Evolutionary conservation across 192 early-diverging fungal genomes (phyloP).

Genomic region (Umbelopsis sp.): DNA sequence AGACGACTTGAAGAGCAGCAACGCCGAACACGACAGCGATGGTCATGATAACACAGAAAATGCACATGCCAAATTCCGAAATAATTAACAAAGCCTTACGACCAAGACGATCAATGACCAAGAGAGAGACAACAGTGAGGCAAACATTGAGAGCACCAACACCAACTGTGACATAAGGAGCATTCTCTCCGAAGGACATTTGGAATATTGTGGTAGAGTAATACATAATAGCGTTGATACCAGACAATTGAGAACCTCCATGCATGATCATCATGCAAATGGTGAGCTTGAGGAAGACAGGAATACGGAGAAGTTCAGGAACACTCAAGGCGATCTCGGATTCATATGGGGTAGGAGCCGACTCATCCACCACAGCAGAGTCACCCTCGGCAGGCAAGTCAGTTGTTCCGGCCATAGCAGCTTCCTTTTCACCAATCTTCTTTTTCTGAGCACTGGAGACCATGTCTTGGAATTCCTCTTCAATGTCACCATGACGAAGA

Average conservation of each 20-base stretch:
- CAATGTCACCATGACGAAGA: constrained; percentile 61
- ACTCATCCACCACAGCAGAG: constrained; percentile 16
- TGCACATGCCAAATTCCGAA: constrained; percentile 64
- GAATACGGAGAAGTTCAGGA: constrained; percentile 39
- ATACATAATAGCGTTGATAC: constrained; percentile 71
- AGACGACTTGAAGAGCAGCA: constrained; percentile 33
- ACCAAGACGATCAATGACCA: constrained; percentile 64
- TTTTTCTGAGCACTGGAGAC: constrained; percentile 29
- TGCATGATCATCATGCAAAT: constrained; percentile 64
- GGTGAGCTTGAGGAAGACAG: constrained; percentile 41
- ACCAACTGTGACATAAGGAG: constrained; percentile 58
- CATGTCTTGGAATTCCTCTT: constrained; percentile 61
- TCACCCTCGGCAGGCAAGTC: background rate
- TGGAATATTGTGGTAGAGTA: constrained; percentile 69
- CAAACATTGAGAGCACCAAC: constrained; percentile 61
- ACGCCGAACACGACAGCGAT: constrained; percentile 29
- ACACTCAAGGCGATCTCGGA: constrained; percentile 34
- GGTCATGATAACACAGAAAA: constrained; percentile 56
- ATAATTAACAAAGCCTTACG: constrained; percentile 62
- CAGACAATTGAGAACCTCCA: constrained; percentile 58
- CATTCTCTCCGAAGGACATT: constrained; percentile 53
- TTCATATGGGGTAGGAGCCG: constrained; percentile 14
- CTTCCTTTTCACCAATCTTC: constrained; percentile 21
- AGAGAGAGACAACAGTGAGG: constrained; percentile 57
- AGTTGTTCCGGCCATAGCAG: constrained; percentile 6